Evolutionary conservation across 768 basidiomycete genomes (phyloP), one percentile per base, ranked within the genome.

Genomic region (Trametes maxima): DNA sequence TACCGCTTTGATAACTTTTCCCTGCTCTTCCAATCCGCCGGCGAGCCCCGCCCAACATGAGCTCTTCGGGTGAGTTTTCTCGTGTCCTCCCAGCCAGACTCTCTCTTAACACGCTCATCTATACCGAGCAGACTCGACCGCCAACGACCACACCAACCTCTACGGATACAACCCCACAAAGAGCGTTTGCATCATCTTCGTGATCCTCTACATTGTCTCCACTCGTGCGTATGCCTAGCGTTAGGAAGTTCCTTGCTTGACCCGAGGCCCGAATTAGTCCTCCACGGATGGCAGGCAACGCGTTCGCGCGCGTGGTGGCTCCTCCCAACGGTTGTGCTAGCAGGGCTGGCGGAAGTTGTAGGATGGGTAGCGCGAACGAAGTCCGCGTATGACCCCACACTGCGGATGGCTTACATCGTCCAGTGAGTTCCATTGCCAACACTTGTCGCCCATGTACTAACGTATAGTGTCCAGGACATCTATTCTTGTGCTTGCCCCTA

Each of bases 401-500:
- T 25, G 3, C 54, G 57, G 5, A 60, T 40, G 36, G 33, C 64
- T 0, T 64, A 55, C 40, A 48, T 63, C 54, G 63, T 65, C 36
- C 65, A 65, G 65, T 68, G 36, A 12, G 62, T 62, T 14, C 8
- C 24, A 22, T 12, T 2, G 12, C 5, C 35, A 8, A 8, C 39
- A 17, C 22, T 14, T 25, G 7, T 22, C 3, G 5, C 42, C 2
- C 12, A 4, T 16, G 22, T 12, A 25, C 33, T 52, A 25, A 43
- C 17, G 13, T 2, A 83, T 80, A 67, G 2, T 21, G 1, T 42
- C 1, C 46, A 67, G 66, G 39, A 54, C 51, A 4, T 52, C 59
- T 3, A 50, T 59, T 19, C 50, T 63, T 7, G 63, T 67, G 17
- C 35, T 67, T 11, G 66, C 63, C 0, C 85, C 86, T 0, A 86